Base-by-base conservation (phyloP, 2,329 filamentous ascomycete genomes). In the Clonostachys sp. region DNA sequence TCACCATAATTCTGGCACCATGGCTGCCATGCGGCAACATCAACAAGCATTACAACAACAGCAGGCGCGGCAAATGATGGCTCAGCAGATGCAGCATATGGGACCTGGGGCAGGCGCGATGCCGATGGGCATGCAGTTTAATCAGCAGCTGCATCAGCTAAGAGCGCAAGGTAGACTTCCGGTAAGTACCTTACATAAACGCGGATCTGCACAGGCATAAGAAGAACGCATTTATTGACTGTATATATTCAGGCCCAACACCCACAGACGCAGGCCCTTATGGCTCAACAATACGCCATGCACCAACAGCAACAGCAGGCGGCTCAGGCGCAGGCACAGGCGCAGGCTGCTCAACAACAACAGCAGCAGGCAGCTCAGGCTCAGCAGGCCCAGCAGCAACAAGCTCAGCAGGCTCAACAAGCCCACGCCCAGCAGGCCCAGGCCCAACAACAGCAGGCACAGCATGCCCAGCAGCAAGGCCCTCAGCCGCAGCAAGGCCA, bases 21-120 rank as follows among this genome's bases (percentile, higher is more conserved):
- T 70, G 57, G 65, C 62, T 34, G 63, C 63, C 57, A 74, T 68
- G 58, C 69, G 80, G 50, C 74, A 73, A 45, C 79, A 83, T 53
- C 74, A 81, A 48, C 66, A 77, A 5, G 69, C 81, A 39, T 78
- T 81, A 44, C 79, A 83, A 41, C 77, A 81, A 51, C 77, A 78
- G 48, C 68, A 72, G 48, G 67, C 75, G 45, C 78, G 83, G 51
- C 69, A 70, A 7, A 63, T 81, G 50, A 71, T 82, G 66, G 70
- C 71, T 14, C 77, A 81, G 53, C 78, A 82, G 53, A 71, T 67
- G 48, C 81, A 71, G 55, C 73, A 74, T 34, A 72, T 64, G 42
- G 74, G 75, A 43, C 78, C 84, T 67, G 68, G 70, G 68, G 34
- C 61, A 61, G 38, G 30, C 34, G 61, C 70, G 16, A 76, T 80